Conservation (phyloP, 2,329 filamentous ascomycete genomes). For the Didymella sp. region DNA sequence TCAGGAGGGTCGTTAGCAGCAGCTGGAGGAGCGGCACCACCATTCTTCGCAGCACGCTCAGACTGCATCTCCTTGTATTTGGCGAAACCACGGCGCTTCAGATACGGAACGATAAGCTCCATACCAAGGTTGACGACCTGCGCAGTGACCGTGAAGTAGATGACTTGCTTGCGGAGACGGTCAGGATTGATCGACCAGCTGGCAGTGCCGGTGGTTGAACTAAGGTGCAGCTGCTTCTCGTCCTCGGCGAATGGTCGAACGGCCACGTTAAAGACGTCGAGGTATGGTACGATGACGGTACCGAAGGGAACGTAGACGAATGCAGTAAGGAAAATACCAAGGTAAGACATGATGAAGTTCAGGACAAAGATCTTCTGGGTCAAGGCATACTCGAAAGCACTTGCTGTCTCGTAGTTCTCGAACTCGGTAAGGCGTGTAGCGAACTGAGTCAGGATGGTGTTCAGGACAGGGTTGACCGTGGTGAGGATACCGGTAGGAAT, state of each 20-base stretch:
- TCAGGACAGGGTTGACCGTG: conserved; percentile 78
- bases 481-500: conserved; percentile 89
- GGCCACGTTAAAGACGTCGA: conserved; percentile 79
- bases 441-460: conserved; percentile 74
- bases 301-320: conserved; percentile 96
- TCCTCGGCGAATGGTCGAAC: conserved; percentile 78
- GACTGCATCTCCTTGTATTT: conserved; percentile 80
- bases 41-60: conserved; percentile 63
- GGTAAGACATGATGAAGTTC: conserved; percentile 95
- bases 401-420: conserved; percentile 92
- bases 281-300: conserved; percentile 79
- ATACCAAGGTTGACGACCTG: conserved; percentile 87
- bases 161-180: conserved; percentile 86
- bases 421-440: conserved; percentile 79
- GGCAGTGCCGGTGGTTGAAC: conserved; percentile 55
- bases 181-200: conserved; percentile 81
- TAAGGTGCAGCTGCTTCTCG: conserved; percentile 69
- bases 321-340: conserved; percentile 82
- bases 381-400: conserved; percentile 81
- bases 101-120: conserved; percentile 83
- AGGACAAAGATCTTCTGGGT: conserved; percentile 94
- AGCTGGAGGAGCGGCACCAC: conserved; percentile 58
- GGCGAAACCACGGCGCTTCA: conserved; percentile 78
- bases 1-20: conserved; percentile 71
- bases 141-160: conserved; percentile 94